Conservation (phyloP, 164 flowering plant species). For the Aristolochia contorta region DNA sequence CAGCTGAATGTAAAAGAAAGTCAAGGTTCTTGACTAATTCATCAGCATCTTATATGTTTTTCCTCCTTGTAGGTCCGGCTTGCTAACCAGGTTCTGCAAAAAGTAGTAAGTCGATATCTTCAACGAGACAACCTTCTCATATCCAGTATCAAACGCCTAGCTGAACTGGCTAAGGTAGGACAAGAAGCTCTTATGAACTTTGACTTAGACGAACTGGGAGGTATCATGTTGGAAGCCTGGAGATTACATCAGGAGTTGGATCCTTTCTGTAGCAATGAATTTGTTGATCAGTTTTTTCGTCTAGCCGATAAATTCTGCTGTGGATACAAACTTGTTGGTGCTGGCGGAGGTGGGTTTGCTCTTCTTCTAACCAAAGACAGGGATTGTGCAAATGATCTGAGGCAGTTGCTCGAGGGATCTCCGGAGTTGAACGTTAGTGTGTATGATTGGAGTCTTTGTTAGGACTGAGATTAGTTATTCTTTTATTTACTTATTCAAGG, state of each 20-base stretch:
- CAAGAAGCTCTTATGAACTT: slow-evolving; percentile 90
- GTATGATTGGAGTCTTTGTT: slow-evolving; percentile 55
- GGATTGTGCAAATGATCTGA: slow-evolving; percentile 39
- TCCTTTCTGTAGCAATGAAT: slow-evolving; percentile 81
- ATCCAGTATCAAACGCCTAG: slow-evolving; percentile 91
- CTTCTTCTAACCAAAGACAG: slow-evolving; percentile 61
- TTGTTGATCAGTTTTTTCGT: slow-evolving; percentile 74
- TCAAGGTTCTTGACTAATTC: not conserved
- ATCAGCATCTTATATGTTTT: not conserved
- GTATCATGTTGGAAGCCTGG: slow-evolving; percentile 94
- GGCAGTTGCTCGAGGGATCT: slow-evolving; percentile 32
- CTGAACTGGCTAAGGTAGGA: slow-evolving; percentile 83
- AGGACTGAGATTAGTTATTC: not conserved
- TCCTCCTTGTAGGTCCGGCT: slow-evolving; percentile 60
- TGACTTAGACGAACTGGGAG: slow-evolving; percentile 74
- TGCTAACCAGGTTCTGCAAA: slow-evolving; percentile 85
- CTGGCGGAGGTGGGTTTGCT: slow-evolving; percentile 99
- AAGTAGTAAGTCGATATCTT: slow-evolving; percentile 85
- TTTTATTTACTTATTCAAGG: no score
- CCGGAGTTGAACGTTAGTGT: slow-evolving; percentile 49
- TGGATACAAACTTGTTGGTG: slow-evolving; percentile 97
- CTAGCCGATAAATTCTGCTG: slow-evolving; percentile 64
- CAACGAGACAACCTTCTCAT: slow-evolving; percentile 76
- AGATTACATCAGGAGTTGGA: slow-evolving; percentile 95
- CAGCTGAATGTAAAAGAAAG: not conserved